Evolutionary conservation across 2,329 filamentous ascomycete genomes (phyloP).

Genomic region (Botrytis pseudocinerea): DNA sequence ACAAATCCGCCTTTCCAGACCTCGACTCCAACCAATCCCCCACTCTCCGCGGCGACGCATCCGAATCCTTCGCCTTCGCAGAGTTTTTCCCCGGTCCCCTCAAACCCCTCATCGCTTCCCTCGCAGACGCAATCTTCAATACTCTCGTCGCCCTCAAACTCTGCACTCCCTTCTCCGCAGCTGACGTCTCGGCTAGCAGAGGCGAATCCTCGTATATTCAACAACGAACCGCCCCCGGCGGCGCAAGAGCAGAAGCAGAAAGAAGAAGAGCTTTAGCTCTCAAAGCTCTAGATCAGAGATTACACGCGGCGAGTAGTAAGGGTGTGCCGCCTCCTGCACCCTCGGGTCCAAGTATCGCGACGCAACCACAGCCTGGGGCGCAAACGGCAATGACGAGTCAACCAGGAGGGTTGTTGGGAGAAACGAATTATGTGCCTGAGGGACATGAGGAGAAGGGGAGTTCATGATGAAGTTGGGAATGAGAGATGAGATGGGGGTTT

Average conservation of each 20-base stretch:
- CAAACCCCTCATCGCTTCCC: slow-evolving; percentile 72
- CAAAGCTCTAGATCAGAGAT: slow-evolving; percentile 85
- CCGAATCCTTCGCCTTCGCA: slow-evolving; percentile 93
- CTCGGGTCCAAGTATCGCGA: slow-evolving; percentile 56
- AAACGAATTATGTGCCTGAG: slow-evolving; percentile 70
- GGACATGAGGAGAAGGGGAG: slow-evolving; percentile 45
- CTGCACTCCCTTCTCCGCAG: slow-evolving; percentile 81
- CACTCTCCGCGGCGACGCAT: slow-evolving; percentile 81
- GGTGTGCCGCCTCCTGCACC: slow-evolving; percentile 46
- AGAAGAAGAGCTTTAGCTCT: slow-evolving; percentile 83
- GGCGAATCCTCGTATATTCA: slow-evolving; percentile 50
- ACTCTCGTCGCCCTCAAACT: slow-evolving; percentile 73
- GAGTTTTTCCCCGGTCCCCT: slow-evolving; percentile 89
- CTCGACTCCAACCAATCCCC: slow-evolving; percentile 62
- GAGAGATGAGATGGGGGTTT: not conserved
- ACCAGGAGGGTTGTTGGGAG: slow-evolving; percentile 55
- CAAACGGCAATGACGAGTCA: slow-evolving; percentile 48
- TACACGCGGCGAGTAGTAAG: slow-evolving; percentile 73
- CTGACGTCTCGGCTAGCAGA: slow-evolving; percentile 74
- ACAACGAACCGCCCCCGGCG: slow-evolving; percentile 55
- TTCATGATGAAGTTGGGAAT: not conserved
- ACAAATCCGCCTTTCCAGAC: slow-evolving; percentile 73
- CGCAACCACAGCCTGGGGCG: slow-evolving; percentile 55
- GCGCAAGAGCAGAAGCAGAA: slow-evolving; percentile 88
- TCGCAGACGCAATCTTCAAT: slow-evolving; percentile 75